Evolutionary conservation across 225 moss, liverwort and hornwort genomes (phyloP).

Genomic region (Lunularia cruciata): DNA sequence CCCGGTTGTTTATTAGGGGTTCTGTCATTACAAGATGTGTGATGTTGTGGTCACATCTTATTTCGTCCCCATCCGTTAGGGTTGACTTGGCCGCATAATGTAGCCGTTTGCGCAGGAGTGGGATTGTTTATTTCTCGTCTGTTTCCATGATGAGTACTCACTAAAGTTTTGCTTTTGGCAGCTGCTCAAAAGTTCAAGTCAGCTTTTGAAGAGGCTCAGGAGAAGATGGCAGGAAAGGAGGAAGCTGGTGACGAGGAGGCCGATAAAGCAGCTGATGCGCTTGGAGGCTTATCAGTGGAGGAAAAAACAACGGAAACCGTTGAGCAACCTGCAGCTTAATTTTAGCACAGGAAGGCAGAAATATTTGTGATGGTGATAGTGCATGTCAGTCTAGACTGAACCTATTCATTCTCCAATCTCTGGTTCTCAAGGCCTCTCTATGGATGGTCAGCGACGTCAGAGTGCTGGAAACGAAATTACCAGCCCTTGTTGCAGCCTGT

Average conservation of each 20-base stretch:
- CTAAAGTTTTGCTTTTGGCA: slow-evolving; percentile 6
- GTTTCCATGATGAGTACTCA: no score
- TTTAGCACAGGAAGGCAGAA: slow-evolving; percentile 5
- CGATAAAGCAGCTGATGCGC: slow-evolving; percentile 59
- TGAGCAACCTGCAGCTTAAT: slow-evolving; percentile 30
- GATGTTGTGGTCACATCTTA: no score
- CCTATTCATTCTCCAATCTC: slow-evolving; percentile 14
- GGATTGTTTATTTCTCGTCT: no score
- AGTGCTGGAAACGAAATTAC: slow-evolving; percentile 11
- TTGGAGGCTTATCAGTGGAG: slow-evolving; percentile 31
- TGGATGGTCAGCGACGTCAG: slow-evolving; percentile 17
- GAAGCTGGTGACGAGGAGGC: slow-evolving; percentile 51
- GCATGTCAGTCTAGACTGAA: slow-evolving; percentile 25
- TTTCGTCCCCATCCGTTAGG: no score
- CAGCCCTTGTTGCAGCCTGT: slow-evolving; percentile 22
- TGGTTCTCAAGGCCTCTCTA: slow-evolving; percentile 22
- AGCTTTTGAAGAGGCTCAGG: slow-evolving; percentile 56
- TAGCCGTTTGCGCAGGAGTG: no score
- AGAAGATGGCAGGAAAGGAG: slow-evolving; percentile 44
- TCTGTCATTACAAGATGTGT: no score
- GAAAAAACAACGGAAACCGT: slow-evolving; percentile 21
- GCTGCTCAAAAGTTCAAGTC: slow-evolving; percentile 66
- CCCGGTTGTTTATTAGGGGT: no score
- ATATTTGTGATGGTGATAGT: slow-evolving; percentile 15
- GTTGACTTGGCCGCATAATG: no score